Evolutionary conservation across 1,284 basidiomycete genomes (phyloP).

Genomic region (Lentinus polychrous): DNA sequence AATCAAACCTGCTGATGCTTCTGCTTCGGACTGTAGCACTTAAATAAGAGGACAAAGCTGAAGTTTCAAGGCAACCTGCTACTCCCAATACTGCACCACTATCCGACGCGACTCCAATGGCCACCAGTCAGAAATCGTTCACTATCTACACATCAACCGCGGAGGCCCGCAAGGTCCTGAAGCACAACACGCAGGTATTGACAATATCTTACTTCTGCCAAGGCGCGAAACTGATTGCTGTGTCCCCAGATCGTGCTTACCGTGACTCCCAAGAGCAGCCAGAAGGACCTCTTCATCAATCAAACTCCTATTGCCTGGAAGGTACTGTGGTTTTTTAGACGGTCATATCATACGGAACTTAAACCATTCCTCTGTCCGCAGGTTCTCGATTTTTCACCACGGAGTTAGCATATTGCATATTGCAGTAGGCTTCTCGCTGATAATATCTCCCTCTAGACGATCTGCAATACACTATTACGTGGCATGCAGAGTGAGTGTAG

Average conservation of each 20-base stretch:
- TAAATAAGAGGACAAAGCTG: not conserved
- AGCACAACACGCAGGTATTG: conserved; percentile 5
- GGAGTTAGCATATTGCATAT: conserved; percentile 1
- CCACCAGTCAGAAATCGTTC: conserved; percentile 1
- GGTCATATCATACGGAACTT: not conserved
- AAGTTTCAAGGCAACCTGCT: not conserved
- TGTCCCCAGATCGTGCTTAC: conserved; percentile 6
- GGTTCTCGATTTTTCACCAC: conserved; percentile 7
- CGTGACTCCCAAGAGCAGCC: conserved; percentile 4
- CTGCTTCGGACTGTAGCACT: too few relatives aligned
- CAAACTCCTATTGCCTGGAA: conserved; percentile 9
- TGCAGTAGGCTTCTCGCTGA: not conserved
- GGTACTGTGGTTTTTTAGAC: not conserved
- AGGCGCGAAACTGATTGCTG: not conserved
- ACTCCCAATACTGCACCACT: not conserved
- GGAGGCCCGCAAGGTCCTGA: conserved; percentile 6
- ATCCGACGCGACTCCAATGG: conserved; percentile 1
- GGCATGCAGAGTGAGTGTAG: conserved; percentile 4
- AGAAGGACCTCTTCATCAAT: conserved; percentile 3
- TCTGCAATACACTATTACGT: not conserved
- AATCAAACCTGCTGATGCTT: not conserved
- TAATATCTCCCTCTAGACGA: conserved; percentile 3
- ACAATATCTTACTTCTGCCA: not conserved
- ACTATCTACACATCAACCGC: conserved; percentile 10
- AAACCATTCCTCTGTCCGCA: not conserved